These are phyloP conservation scores for Xylaria cubensis DNA, from an alignment of 495 filamentous ascomycete species.

Conservation along the genomic window DNA sequence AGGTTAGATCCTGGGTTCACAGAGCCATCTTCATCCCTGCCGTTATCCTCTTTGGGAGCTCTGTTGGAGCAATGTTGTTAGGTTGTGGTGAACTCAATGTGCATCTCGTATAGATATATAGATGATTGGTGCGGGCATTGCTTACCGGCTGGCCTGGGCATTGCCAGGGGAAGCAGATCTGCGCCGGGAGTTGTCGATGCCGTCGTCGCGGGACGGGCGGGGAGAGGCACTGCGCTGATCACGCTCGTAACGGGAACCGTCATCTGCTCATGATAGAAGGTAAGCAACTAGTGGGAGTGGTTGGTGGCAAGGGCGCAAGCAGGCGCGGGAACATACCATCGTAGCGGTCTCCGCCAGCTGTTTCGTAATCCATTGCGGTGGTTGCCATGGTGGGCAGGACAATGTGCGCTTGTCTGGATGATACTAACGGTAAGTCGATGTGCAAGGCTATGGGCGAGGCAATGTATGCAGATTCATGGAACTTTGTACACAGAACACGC, in stretches of 20 bases:
- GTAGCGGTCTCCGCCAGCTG: conserved; percentile 79
- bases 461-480: neutral
- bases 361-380: conserved; percentile 81
- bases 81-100: neutral
- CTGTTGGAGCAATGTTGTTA: conserved; percentile 35
- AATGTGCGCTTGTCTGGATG: conserved; percentile 22
- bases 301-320: neutral
- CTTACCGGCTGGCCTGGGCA: conserved; percentile 75
- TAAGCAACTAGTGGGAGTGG: conserved; percentile 26
- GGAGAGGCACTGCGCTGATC: conserved; percentile 94
- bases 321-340: conserved; percentile 67
- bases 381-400: conserved; percentile 54
- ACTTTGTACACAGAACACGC: neutral
- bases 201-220: conserved; percentile 67
- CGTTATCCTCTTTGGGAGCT: conserved; percentile 59
- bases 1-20: conserved; percentile 95
- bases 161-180: conserved; percentile 78
- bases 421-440: conserved; percentile 32
- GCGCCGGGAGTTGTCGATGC: conserved; percentile 69
- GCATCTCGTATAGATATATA: neutral
- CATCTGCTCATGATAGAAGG: conserved; percentile 58
- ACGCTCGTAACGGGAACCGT: conserved; percentile 74
- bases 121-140: conserved; percentile 21
- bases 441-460: conserved; percentile 1
- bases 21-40: conserved; percentile 75